Evolutionary conservation across 352 stramenopile genomes (phyloP).

Genomic region (Elongisporangium prolatum): DNA sequence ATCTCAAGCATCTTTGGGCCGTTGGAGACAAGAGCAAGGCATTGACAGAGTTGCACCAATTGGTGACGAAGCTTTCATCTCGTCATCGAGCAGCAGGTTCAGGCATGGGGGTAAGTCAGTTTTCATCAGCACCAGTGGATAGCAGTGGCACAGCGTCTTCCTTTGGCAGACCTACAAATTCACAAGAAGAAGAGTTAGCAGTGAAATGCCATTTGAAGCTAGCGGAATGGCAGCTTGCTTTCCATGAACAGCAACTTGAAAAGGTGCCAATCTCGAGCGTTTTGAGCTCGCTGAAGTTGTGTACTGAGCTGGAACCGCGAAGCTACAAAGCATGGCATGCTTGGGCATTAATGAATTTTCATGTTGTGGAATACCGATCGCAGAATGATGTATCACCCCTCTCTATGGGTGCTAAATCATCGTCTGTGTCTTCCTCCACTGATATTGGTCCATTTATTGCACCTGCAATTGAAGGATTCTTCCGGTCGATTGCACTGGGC

Average conservation of each 20-base stretch:
- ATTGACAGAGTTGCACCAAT: constrained; percentile 73
- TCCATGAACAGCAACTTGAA: constrained; percentile 79
- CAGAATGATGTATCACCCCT: constrained; percentile 32
- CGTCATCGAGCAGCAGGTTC: constrained; percentile 10
- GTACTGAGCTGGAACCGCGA: constrained; percentile 61
- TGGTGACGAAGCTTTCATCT: constrained; percentile 81
- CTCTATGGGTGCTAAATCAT: constrained; percentile 12
- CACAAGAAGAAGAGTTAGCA: constrained; percentile 68
- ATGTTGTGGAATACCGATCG: constrained; percentile 90
- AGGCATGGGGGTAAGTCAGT: background rate
- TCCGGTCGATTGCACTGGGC: constrained; percentile 94
- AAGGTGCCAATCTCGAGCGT: constrained; percentile 69
- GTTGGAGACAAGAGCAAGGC: constrained; percentile 87
- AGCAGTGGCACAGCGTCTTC: constrained; percentile 9
- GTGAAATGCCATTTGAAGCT: constrained; percentile 84
- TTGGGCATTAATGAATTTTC: constrained; percentile 97
- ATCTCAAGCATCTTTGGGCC: constrained; percentile 94
- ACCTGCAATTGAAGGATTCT: constrained; percentile 89
- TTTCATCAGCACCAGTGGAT: background rate
- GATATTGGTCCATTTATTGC: constrained; percentile 58
- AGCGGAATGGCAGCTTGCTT: constrained; percentile 81
- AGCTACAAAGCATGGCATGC: constrained; percentile 94
- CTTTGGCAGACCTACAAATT: constrained; percentile 14
- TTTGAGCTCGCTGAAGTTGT: constrained; percentile 56
- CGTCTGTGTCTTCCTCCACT: constrained; percentile 12